A percentile compares a stretch with the other conserved stretches of the same genome.
phyloP scores from a whole-genome alignment of 495 filamentous ascomycete species.

The Penicillium canescens region DNA sequence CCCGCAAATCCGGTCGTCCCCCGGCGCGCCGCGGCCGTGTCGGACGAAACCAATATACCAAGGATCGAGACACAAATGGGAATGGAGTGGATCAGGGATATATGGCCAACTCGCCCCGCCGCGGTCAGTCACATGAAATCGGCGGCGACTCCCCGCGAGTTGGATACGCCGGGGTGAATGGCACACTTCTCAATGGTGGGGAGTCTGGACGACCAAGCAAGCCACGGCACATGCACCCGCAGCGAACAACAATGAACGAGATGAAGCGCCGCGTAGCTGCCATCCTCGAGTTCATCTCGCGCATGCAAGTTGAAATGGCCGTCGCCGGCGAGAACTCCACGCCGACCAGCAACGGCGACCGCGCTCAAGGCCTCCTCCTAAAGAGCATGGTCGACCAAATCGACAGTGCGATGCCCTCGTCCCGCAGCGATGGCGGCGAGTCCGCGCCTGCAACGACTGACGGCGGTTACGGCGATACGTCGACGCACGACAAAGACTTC shows the following conservation, averaged over 20 bases:
- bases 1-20: conserved; percentile 68
- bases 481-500: conserved; percentile 54
- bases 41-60: conserved; percentile 85
- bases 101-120: conserved; percentile 55
- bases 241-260: conserved; percentile 78
- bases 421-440: conserved; percentile 28
- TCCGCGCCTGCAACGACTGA: conserved; percentile 32
- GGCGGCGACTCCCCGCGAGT: conserved; percentile 44
- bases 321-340: conserved; percentile 44
- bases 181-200: conserved; percentile 40
- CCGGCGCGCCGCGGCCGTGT: conserved; percentile 65
- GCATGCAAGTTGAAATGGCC: conserved; percentile 88
- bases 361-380: conserved; percentile 34
- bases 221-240: conserved; percentile 52
- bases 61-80: conserved; percentile 64
- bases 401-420: conserved; percentile 28
- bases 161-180: conserved; percentile 32
- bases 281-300: conserved; percentile 87
- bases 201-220: conserved; percentile 59
- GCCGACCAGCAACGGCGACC: conserved; percentile 37
- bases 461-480: conserved; percentile 25
- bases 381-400: conserved; percentile 40
- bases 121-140: conserved; percentile 66
- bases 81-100: conserved; percentile 44
- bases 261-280: conserved; percentile 83